phyloP scores from a whole-genome alignment of 108 stramenopile genomes.

The Aureococcus anophagefferens region DNA sequence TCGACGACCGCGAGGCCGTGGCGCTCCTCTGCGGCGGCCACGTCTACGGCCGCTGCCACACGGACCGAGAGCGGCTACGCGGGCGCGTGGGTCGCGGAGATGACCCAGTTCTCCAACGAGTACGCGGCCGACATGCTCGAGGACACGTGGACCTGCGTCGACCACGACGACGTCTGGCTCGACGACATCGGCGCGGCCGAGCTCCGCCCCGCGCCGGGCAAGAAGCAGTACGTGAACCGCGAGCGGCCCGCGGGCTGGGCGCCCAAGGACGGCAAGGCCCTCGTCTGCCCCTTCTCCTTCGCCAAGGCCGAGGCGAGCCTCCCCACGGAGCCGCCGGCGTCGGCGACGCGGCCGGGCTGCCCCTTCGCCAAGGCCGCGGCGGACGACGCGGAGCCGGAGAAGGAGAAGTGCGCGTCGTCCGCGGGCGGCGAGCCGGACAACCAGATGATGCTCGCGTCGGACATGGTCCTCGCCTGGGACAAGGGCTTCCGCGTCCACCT shows the following conservation, averaged over 20 bases:
- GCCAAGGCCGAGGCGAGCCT: too few relatives aligned
- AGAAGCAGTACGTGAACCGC: slow-evolving; percentile 41
- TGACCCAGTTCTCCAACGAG: slow-evolving; percentile 69
- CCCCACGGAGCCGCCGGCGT: too few relatives aligned
- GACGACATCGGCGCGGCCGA: slow-evolving; percentile 51
- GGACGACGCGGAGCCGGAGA: too few relatives aligned
- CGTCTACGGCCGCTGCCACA: slow-evolving; percentile 71
- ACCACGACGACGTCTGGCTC: slow-evolving; percentile 28
- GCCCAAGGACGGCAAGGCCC: too few relatives aligned
- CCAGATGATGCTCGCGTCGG: slow-evolving; percentile 67
- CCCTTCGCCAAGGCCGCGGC: too few relatives aligned
- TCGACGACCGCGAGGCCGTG: slow-evolving; percentile 86
- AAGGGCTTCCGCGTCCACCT: slow-evolving; percentile 56
- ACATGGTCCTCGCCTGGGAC: slow-evolving; percentile 62
- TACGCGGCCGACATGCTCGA: slow-evolving; percentile 62
- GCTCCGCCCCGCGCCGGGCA: slow-evolving; percentile 49
- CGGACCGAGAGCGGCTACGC: slow-evolving; percentile 63
- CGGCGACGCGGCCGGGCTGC: too few relatives aligned
- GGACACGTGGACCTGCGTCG: slow-evolving; percentile 41
- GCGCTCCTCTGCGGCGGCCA: slow-evolving; percentile 82
- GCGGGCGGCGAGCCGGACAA: slow-evolving; percentile 28
- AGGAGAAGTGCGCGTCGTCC: slow-evolving; percentile 18
- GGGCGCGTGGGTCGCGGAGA: slow-evolving; percentile 66
- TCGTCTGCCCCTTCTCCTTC: too few relatives aligned
- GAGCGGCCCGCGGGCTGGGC: slow-evolving; percentile 3